Evolutionary conservation across 2,329 filamentous ascomycete species (phyloP).

Genomic region (Ambrosiella cleistominuta): DNA sequence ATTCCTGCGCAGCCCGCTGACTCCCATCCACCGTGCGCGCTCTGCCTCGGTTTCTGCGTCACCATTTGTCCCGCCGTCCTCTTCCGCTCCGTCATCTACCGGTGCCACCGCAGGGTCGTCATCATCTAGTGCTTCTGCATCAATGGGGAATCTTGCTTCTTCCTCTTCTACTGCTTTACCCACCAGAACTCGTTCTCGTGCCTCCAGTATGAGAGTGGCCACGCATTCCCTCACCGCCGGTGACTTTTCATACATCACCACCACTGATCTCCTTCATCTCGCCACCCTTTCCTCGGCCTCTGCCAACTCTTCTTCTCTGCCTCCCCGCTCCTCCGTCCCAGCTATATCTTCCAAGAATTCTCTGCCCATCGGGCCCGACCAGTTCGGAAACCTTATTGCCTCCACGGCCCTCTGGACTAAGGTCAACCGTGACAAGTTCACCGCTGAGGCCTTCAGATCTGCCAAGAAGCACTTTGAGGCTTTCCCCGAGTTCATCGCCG

Average conservation of each 20-base stretch:
- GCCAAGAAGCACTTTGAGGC: conserved; percentile 43
- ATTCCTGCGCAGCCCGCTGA: conserved; percentile 1
- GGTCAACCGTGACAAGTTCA: conserved; percentile 36
- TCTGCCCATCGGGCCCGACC: conserved; percentile 35
- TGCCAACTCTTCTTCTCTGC: conserved; percentile 1
- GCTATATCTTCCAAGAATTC: conserved; percentile 4
- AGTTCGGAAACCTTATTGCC: conserved; percentile 37
- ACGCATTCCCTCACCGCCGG: conserved; percentile 1
- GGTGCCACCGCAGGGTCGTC: neutral
- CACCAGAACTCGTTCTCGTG: conserved; percentile 5
- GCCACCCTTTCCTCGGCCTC: neutral
- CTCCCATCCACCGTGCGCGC: conserved; percentile 1
- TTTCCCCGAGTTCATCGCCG: conserved; percentile 40
- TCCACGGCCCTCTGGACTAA: conserved; percentile 42
- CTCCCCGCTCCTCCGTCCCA: conserved; percentile 2
- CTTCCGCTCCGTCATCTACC: neutral
- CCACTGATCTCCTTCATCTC: conserved; percentile 2
- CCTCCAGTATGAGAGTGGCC: conserved; percentile 8
- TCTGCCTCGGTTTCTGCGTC: conserved; percentile 7
- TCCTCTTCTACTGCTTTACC: neutral
- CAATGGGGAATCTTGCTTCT: neutral
- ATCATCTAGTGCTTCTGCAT: neutral
- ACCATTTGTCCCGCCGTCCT: neutral
- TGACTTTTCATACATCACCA: conserved; percentile 10
- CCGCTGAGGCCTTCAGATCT: conserved; percentile 37